A percentile compares a stretch with the other conserved stretches of the same genome.
Conservation (phyloP, 208 protist species). For the Leptomonas pyrrhocoris region DNA sequence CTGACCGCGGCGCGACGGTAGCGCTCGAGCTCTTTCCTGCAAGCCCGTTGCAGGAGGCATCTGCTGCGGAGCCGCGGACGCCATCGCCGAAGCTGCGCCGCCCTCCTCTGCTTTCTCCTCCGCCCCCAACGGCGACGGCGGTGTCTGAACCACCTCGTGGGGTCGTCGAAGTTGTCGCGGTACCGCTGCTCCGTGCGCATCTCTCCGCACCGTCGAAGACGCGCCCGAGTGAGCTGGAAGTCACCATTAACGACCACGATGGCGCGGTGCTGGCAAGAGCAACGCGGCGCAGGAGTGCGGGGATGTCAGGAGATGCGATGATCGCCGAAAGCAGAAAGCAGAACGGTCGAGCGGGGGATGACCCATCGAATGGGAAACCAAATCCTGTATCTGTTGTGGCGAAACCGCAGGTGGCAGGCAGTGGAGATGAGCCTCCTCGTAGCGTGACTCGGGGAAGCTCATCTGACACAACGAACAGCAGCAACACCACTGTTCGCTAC, state of each 20-base stretch:
- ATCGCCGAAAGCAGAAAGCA: too few relatives aligned
- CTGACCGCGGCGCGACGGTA: not conserved
- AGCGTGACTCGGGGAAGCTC: not conserved
- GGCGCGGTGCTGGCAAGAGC: not conserved
- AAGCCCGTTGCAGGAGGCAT: not conserved
- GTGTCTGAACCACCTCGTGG: too few relatives aligned
- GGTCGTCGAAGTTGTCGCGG: too few relatives aligned
- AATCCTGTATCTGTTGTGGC: not conserved
- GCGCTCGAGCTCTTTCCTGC: constrained; percentile 7
- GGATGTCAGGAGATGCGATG: not conserved
- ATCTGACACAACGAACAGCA: not conserved
- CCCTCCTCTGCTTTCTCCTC: not conserved
- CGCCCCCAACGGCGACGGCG: not conserved
- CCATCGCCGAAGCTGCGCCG: not conserved
- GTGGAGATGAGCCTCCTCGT: not conserved
- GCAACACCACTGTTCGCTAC: not conserved
- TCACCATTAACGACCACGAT: not conserved
- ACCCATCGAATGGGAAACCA: too few relatives aligned
- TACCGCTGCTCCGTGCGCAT: too few relatives aligned
- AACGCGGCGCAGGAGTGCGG: not conserved
- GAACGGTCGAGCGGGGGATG: too few relatives aligned
- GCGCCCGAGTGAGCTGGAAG: not conserved
- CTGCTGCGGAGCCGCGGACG: not conserved
- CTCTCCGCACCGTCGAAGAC: too few relatives aligned
- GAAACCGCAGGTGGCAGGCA: not conserved